These are phyloP conservation scores for Cynara cardunculus DNA, from an alignment of 129 eudicot genomes.

Conservation along the genomic window DNA sequence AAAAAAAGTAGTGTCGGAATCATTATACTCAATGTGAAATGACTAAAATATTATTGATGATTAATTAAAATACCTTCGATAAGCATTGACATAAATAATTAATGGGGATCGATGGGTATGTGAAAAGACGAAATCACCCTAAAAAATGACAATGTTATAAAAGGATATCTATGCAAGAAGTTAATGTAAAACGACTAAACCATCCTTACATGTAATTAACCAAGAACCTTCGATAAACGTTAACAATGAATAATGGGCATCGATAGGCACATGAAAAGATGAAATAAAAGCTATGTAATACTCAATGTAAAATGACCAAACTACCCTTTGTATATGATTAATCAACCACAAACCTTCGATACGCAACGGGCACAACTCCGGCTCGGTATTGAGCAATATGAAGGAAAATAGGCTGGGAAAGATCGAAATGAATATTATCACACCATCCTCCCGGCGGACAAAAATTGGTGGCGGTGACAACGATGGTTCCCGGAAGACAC, in stretches of 20 bases:
- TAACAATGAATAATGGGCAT: not conserved
- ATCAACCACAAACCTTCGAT: slow-evolving; percentile 42
- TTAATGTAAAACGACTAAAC: not conserved
- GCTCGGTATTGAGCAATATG: slow-evolving; percentile 78
- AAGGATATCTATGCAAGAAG: not conserved
- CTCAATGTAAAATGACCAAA: not conserved
- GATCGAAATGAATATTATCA: slow-evolving; percentile 68
- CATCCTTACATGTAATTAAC: not conserved
- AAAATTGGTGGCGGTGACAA: slow-evolving; percentile 81
- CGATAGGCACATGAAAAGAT: not conserved
- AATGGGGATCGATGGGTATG: not conserved
- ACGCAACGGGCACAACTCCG: slow-evolving; percentile 77
- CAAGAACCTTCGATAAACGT: not conserved
- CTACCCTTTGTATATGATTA: not conserved
- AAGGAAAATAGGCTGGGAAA: slow-evolving; percentile 65
- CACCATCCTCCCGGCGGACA: slow-evolving; percentile 94
- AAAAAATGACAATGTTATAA: not conserved
- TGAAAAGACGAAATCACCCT: slow-evolving; percentile 5
- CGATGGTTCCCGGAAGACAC: slow-evolving; percentile 60
- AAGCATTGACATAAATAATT: not conserved
- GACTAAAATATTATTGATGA: not conserved
- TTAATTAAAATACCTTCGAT: not conserved
- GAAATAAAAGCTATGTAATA: not conserved
- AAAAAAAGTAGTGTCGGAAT: not conserved
- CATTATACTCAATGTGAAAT: too few relatives aligned